Evolutionary conservation across 805 yeast species (phyloP).

Genomic region (Candida chilensis): DNA sequence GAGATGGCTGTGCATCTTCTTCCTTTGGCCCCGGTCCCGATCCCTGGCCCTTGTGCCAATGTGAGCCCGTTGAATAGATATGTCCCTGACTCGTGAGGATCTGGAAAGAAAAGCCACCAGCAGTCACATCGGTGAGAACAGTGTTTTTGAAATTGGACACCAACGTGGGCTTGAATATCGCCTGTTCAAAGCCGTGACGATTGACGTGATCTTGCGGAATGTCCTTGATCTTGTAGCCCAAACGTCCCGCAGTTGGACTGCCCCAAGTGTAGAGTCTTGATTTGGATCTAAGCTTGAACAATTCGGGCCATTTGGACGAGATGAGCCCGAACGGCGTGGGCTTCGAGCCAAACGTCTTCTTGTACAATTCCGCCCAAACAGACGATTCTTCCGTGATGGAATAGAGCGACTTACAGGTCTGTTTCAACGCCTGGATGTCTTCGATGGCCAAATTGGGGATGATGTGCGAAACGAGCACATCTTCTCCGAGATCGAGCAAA

Average conservation of each 20-base stretch:
- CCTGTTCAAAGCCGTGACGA: slow-evolving; percentile 10
- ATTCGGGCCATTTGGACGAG: slow-evolving; percentile 37
- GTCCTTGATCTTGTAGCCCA: slow-evolving; percentile 29
- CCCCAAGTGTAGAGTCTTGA: slow-evolving; percentile 48
- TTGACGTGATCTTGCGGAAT: slow-evolving; percentile 12
- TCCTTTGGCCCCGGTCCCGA: slow-evolving; percentile 28
- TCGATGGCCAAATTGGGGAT: slow-evolving; percentile 18
- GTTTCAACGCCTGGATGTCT: slow-evolving; percentile 30
- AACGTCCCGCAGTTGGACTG: slow-evolving; percentile 25
- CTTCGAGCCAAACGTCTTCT: slow-evolving; percentile 32
- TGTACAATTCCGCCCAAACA: slow-evolving; percentile 34
- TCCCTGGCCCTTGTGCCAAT: slow-evolving; percentile 26
- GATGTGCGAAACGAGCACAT: slow-evolving; percentile 24
- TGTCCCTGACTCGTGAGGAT: slow-evolving; percentile 47
- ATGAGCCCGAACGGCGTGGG: slow-evolving; percentile 30
- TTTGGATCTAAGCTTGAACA: slow-evolving; percentile 27
- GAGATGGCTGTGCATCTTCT: slow-evolving; percentile 3
- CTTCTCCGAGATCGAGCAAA: slow-evolving; percentile 30
- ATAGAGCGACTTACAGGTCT: slow-evolving; percentile 27
- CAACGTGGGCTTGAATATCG: slow-evolving; percentile 26
- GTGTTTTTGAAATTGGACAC: slow-evolving; percentile 22
- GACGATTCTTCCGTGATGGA: slow-evolving; percentile 22
- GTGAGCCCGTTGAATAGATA: slow-evolving; percentile 43
- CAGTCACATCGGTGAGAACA: slow-evolving; percentile 36
- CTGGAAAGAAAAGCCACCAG: slow-evolving; percentile 61